Percentiles rank a stretch among this genome's conserved stretches.
These are phyloP conservation scores for Syzygium jambos DNA, from an alignment of 345 rosid genomes.

Conservation along the genomic window DNA sequence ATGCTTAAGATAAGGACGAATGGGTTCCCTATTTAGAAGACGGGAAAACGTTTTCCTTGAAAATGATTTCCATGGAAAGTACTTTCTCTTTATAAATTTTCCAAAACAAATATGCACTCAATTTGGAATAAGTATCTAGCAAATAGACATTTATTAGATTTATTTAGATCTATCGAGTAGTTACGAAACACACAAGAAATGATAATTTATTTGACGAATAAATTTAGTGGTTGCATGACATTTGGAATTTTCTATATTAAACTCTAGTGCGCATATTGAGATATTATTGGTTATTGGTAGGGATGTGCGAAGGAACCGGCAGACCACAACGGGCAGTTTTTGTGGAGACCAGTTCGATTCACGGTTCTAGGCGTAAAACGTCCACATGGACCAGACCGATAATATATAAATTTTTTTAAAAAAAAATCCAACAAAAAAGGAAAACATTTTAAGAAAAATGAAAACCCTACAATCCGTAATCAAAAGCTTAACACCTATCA, in stretches of 20 bases:
- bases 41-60: neutral
- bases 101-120: neutral
- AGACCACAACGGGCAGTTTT: too few relatives aligned
- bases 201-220: rapidly evolving
- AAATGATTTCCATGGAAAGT: neutral
- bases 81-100: neutral
- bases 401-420: too few relatives aligned
- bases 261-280: neutral
- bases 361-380: too few relatives aligned
- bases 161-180: neutral
- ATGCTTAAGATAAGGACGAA: neutral
- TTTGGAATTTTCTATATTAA: neutral
- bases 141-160: neutral
- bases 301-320: too few relatives aligned
- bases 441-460: too few relatives aligned
- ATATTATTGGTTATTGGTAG: neutral
- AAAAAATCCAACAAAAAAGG: too few relatives aligned
- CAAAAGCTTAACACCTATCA: too few relatives aligned
- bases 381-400: too few relatives aligned
- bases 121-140: neutral
- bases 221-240: neutral
- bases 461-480: too few relatives aligned
- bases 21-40: neutral
- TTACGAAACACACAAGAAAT: neutral
- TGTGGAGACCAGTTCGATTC: too few relatives aligned